Base-by-base conservation (phyloP, 2,329 filamentous ascomycete species). In the Botryosphaeria dothidea region DNA sequence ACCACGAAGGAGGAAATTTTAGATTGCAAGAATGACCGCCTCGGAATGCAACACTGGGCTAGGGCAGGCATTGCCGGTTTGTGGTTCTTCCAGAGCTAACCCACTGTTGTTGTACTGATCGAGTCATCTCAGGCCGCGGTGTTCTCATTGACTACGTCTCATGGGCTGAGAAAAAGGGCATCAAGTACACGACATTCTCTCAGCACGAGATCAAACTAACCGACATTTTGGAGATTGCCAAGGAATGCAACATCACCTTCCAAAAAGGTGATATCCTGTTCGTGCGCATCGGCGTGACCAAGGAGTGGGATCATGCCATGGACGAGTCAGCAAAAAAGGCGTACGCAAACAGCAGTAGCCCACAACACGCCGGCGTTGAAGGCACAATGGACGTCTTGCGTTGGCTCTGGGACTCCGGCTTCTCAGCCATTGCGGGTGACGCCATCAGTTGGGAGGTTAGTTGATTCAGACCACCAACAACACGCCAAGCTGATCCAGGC, bases 401-500 rank as follows among this genome's bases (percentile, higher is more conserved):
- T 19, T 84, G 80, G 80, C 74, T 84, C 25, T 84, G 82, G 82
- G 79, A 82, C 41, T 72, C 68, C 11, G 72, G 77, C 4, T 83
- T 84, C 66, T 76, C 78, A 0, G 82, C 82, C 19, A 79, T 82
- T 5, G 82, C 79, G 13, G 75, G 78, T 19, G 77, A 81, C 65
- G 76, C 77, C 19, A 76, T 79, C 13, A 78, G 75, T 19, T 82
- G 83, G 63, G 82, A 84, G 69, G 75, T 77, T 8, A 75, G 69
- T 52, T 69, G 67, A 19, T 34, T 27, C 27, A 46, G 38, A 34
- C 25, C 43, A 11, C 4, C 4, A 29, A 7, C 8, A 15, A 25
- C 25, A 29, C 5, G 7, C 21, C 9, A 27, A 21, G 29, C 21
- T 15, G 15, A 45, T 13, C 17, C 4, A 45, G 11, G 15, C 23